Conservation (phyloP, 495 filamentous ascomycete genomes). For the Aspergillus ostianus region DNA sequence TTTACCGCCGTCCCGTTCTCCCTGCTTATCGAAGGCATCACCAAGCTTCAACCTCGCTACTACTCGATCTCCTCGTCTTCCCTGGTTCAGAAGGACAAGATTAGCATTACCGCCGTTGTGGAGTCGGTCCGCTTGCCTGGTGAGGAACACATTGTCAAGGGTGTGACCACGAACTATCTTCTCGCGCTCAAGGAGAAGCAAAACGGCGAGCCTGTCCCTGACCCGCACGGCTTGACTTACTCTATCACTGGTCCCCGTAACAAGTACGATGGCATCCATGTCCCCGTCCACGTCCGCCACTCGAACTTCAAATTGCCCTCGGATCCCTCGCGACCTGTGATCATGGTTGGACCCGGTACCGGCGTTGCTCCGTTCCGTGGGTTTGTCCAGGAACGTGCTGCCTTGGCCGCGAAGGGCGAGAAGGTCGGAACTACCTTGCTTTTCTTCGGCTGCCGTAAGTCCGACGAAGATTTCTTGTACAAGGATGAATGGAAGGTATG, state of each 20-base stretch:
- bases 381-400: slow-evolving; percentile 91
- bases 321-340: slow-evolving; percentile 88
- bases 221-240: slow-evolving; percentile 86
- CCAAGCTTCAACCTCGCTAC: slow-evolving; percentile 95
- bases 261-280: slow-evolving; percentile 94
- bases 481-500: slow-evolving; percentile 89
- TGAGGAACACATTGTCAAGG: slow-evolving; percentile 78
- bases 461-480: slow-evolving; percentile 88
- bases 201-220: slow-evolving; percentile 81
- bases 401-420: slow-evolving; percentile 74
- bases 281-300: slow-evolving; percentile 93
- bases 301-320: slow-evolving; percentile 99
- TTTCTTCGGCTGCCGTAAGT: slow-evolving; percentile 91
- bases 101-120: slow-evolving; percentile 93
- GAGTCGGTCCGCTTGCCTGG: slow-evolving; percentile 78
- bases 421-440: slow-evolving; percentile 85
- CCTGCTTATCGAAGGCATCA: slow-evolving; percentile 86
- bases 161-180: slow-evolving; percentile 96
- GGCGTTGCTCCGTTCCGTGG: slow-evolving; percentile 95
- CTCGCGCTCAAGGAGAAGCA: slow-evolving; percentile 96
- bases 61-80: slow-evolving; percentile 99
- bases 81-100: slow-evolving; percentile 85
- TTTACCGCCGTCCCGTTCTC: slow-evolving; percentile 92
- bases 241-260: slow-evolving; percentile 87
- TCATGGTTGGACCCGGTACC: slow-evolving; percentile 95